These are phyloP conservation scores for Lachnellula cervina DNA, from an alignment of 2,329 filamentous ascomycete species.

Conservation along the genomic window DNA sequence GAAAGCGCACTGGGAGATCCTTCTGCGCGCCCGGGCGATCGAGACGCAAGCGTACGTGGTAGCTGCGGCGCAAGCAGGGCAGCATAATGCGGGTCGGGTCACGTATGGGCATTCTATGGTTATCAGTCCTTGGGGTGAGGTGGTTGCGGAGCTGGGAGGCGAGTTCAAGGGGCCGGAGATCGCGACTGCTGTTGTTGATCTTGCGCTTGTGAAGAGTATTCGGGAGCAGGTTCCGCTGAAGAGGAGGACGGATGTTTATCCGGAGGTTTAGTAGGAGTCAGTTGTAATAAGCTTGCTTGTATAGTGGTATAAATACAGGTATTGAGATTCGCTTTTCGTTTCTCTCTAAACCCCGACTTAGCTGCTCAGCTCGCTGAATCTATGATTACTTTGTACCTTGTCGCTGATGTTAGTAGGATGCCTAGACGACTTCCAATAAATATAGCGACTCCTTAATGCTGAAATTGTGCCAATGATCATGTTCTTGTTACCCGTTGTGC, in stretches of 20 bases:
- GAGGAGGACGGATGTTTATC: conserved; percentile 38
- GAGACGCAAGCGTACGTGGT: conserved; percentile 89
- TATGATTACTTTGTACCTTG: no score
- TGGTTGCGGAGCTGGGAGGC: conserved; percentile 61
- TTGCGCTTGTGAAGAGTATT: conserved; percentile 45
- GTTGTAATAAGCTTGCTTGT: no score
- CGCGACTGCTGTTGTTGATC: conserved; percentile 48
- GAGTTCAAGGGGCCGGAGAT: conserved; percentile 40
- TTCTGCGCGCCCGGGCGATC: conserved; percentile 76
- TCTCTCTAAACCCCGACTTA: no score
- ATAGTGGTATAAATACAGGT: no score
- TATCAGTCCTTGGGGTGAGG: conserved; percentile 78
- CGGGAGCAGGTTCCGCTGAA: conserved; percentile 52
- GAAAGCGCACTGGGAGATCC: conserved; percentile 75
- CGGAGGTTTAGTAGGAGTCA: background rate
- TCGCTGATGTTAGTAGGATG: no score
- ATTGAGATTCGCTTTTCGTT: no score
- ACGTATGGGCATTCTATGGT: conserved; percentile 87
- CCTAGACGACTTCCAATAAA: no score
- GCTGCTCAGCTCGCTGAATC: no score
- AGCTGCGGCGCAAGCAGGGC: conserved; percentile 76
- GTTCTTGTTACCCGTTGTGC: no score
- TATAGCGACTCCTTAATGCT: no score
- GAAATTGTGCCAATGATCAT: no score
- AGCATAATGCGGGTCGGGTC: conserved; percentile 66